Percentiles rank a stretch among this genome's conserved stretches.
These are phyloP conservation scores for Skeletonema costatum DNA, from an alignment of 108 stramenopile genomes.

Conservation along the genomic window DNA sequence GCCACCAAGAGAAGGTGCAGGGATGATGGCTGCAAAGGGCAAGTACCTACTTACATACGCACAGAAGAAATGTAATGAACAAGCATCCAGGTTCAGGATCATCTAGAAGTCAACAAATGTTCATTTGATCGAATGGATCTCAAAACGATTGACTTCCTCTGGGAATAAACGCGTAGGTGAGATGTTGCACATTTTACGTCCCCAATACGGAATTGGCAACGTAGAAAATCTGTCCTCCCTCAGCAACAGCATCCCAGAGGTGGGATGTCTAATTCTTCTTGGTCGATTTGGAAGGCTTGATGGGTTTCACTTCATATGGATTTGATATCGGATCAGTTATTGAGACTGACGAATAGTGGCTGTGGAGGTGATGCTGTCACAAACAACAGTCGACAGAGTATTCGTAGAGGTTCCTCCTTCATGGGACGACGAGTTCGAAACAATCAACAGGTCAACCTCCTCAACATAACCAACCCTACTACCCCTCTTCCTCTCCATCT, in stretches of 20 bases:
- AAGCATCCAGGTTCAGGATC: no score
- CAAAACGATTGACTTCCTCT: neutral
- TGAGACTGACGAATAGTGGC: neutral
- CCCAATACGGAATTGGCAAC: constrained; percentile 27
- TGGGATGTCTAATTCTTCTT: constrained; percentile 3
- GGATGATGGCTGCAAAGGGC: no score
- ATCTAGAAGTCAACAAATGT: no score
- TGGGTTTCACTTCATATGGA: neutral
- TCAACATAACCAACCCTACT: neutral
- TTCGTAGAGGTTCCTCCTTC: constrained; percentile 4
- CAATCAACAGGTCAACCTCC: neutral
- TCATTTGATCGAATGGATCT: constrained; percentile 12
- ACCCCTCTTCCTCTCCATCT: neutral
- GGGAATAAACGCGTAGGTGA: constrained; percentile 35
- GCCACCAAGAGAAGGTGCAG: no score
- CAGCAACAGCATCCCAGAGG: neutral
- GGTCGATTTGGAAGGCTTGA: neutral
- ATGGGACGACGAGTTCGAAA: no score
- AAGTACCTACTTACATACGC: no score
- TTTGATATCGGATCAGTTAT: neutral
- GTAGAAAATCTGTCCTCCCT: neutral
- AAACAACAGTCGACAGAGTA: neutral
- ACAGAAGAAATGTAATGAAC: no score
- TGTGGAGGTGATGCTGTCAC: neutral
- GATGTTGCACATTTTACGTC: constrained; percentile 43